A percentile compares a stretch with the other conserved stretches of the same genome.
Conservation (phyloP, 2,329 filamentous ascomycete species). For the Verticillium longisporum region DNA sequence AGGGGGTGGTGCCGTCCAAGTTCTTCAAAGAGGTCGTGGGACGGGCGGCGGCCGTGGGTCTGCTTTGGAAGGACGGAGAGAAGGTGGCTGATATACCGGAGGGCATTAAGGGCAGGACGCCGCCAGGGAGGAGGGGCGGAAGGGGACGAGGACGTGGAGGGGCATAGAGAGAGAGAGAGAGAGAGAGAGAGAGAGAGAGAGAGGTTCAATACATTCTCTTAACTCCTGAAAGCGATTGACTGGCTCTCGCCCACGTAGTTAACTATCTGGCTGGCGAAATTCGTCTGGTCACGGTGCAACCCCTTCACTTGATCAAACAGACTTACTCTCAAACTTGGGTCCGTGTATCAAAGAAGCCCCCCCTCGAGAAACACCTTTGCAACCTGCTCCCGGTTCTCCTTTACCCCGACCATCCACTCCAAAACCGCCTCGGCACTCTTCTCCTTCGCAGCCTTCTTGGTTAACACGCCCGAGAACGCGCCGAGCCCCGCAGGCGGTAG, state of each 20-base stretch:
- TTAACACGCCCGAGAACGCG: slow-evolving; percentile 22
- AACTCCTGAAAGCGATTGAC: too few relatives aligned
- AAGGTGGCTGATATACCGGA: slow-evolving; percentile 61
- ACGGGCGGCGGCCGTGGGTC: slow-evolving; percentile 48
- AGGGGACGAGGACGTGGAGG: slow-evolving; percentile 8
- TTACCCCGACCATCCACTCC: slow-evolving; percentile 19
- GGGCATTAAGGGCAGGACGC: slow-evolving; percentile 41
- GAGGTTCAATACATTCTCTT: background rate
- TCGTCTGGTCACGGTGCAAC: too few relatives aligned
- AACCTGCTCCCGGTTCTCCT: background rate
- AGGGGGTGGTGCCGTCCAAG: slow-evolving; percentile 56
- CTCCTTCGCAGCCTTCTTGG: slow-evolving; percentile 27
- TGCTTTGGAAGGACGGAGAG: slow-evolving; percentile 66
- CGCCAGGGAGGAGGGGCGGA: slow-evolving; percentile 34
- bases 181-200: too few relatives aligned
- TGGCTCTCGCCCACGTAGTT: too few relatives aligned
- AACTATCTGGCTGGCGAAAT: too few relatives aligned
- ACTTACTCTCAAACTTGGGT: too few relatives aligned
- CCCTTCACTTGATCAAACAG: too few relatives aligned
- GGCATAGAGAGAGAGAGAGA: too few relatives aligned
- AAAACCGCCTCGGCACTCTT: slow-evolving; percentile 32
- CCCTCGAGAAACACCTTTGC: background rate
- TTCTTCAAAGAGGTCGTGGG: slow-evolving; percentile 69
- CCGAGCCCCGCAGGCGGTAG: slow-evolving; percentile 24
- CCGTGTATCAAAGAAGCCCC: too few relatives aligned